Evolutionary conservation across 164 flowering plant species (phyloP).

Genomic region (Aristolochia contorta): DNA sequence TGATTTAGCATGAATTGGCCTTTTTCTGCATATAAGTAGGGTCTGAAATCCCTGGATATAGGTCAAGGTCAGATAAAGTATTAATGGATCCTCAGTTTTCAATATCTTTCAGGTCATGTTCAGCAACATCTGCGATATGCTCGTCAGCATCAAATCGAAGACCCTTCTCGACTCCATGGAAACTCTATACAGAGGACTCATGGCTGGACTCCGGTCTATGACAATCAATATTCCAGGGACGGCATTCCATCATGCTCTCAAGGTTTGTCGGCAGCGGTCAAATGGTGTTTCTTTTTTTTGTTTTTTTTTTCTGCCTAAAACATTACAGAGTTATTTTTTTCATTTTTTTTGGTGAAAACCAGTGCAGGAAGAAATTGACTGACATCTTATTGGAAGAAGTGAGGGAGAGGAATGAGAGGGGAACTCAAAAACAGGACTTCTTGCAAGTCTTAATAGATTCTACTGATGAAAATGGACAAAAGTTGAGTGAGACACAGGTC

Average conservation of each 20-base stretch:
- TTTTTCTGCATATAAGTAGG: too few relatives aligned
- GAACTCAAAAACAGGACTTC: conserved; percentile 6
- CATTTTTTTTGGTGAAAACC: neutral
- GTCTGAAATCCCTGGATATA: too few relatives aligned
- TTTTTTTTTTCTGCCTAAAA: too few relatives aligned
- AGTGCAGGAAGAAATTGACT: conserved; percentile 11
- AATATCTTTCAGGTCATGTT: conserved; percentile 6
- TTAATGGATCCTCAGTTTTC: too few relatives aligned
- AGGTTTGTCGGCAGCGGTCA: neutral
- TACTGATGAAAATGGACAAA: conserved; percentile 11
- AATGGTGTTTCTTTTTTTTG: neutral
- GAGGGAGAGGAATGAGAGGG: conserved; percentile 7
- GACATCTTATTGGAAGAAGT: conserved; percentile 9
- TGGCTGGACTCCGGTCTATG: conserved; percentile 14
- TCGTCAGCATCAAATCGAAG: conserved; percentile 10
- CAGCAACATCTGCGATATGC: conserved; percentile 13
- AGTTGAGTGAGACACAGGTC: conserved; percentile 8
- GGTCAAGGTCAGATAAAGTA: too few relatives aligned
- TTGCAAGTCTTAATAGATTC: conserved; percentile 11
- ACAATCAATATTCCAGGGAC: conserved; percentile 12
- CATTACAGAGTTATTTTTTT: neutral
- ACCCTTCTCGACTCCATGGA: conserved; percentile 7
- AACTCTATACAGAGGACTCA: conserved; percentile 10
- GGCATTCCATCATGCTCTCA: conserved; percentile 14
- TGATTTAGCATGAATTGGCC: too few relatives aligned